Percentiles rank a stretch among this genome's conserved stretches.
phyloP scores from a whole-genome alignment of 495 filamentous ascomycete genomes.

The Penicillium cataractarum region DNA sequence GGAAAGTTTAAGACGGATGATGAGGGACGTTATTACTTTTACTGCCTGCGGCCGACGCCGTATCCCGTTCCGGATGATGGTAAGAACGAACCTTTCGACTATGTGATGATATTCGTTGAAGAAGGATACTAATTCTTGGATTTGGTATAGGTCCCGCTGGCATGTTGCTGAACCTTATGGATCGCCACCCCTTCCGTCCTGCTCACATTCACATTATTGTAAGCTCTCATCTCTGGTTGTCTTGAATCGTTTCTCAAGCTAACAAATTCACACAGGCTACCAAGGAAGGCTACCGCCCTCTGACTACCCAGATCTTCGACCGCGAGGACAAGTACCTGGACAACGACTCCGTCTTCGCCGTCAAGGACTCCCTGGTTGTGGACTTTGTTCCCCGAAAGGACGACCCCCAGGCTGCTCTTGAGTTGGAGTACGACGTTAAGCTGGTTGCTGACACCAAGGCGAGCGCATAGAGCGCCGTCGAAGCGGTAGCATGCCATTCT shows the following conservation, averaged over 20 bases:
- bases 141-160: slow-evolving; percentile 43
- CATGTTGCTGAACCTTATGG: slow-evolving; percentile 56
- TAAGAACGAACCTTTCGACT: slow-evolving; percentile 22
- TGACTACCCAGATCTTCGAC: slow-evolving; percentile 79
- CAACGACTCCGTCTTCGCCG: slow-evolving; percentile 75
- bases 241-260: slow-evolving; percentile 9
- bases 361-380: slow-evolving; percentile 74
- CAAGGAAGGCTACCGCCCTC: slow-evolving; percentile 53
- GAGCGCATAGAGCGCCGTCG: not conserved
- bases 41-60: slow-evolving; percentile 68
- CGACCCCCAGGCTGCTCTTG: slow-evolving; percentile 66
- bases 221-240: slow-evolving; percentile 23
- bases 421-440: slow-evolving; percentile 60
- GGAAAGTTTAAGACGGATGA: slow-evolving; percentile 70
- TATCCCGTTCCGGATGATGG: slow-evolving; percentile 75
- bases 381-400: slow-evolving; percentile 62
- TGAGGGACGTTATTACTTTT: slow-evolving; percentile 67
- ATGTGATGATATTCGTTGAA: not conserved
- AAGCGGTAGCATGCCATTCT: not conserved
- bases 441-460: slow-evolving; percentile 25
- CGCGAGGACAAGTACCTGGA: slow-evolving; percentile 60
- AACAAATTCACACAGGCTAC: slow-evolving; percentile 39
- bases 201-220: slow-evolving; percentile 87
- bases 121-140: not conserved
- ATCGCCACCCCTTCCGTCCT: slow-evolving; percentile 78